Evolutionary conservation across 2,329 filamentous ascomycete species (phyloP).

Genomic region (Zymoseptoria brevis): DNA sequence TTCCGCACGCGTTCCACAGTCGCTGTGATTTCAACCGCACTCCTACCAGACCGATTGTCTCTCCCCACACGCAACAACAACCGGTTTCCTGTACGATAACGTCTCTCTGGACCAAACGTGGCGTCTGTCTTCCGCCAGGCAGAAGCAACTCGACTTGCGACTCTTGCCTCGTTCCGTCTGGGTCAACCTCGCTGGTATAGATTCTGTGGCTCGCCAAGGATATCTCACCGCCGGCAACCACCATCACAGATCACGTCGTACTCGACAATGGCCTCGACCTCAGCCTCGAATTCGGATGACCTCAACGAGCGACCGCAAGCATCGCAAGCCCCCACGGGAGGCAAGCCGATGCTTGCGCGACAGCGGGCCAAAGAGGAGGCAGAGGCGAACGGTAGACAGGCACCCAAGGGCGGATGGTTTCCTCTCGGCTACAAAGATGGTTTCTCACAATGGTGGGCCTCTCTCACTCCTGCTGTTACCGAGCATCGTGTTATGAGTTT

Average conservation of each 20-base stretch:
- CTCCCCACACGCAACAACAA: not conserved
- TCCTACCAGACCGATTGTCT: not conserved
- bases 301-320: slow-evolving; percentile 7
- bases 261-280: slow-evolving; percentile 28
- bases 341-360: slow-evolving; percentile 29
- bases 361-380: slow-evolving; percentile 26
- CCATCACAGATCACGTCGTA: slow-evolving; percentile 7
- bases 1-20: not conserved
- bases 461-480: slow-evolving; percentile 69
- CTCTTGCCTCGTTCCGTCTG: not conserved
- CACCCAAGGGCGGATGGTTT: slow-evolving; percentile 44
- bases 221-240: not conserved
- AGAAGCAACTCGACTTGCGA: slow-evolving; percentile 1
- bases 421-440: slow-evolving; percentile 88
- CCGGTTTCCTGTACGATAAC: not conserved
- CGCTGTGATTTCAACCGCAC: not conserved
- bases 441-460: slow-evolving; percentile 89
- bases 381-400: slow-evolving; percentile 9
- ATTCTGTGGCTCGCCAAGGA: not conserved
- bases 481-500: slow-evolving; percentile 83
- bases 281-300: slow-evolving; percentile 14
- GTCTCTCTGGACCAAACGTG: slow-evolving; percentile 1
- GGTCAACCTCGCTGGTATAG: not conserved
- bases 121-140: slow-evolving; percentile 1
- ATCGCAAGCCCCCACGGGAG: not conserved